Percentiles rank a stretch among this genome's conserved stretches.
These are phyloP conservation scores for Carex scoparia DNA, from an alignment of 176 grass and related monocot genomes.

Conservation along the genomic window DNA sequence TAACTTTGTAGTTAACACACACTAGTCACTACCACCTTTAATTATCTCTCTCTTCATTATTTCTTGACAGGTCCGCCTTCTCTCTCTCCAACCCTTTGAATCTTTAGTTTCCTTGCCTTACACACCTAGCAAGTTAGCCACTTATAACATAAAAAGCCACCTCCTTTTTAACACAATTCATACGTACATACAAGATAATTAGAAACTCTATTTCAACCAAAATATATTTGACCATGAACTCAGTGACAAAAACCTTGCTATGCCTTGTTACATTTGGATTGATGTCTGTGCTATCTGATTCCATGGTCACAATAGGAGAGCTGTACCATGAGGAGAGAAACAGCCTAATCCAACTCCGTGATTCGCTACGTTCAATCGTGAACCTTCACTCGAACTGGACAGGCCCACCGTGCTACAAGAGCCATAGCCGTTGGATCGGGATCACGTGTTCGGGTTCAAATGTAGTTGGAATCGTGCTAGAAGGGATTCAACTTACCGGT, in stretches of 20 bases:
- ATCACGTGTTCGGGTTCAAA: constrained; percentile 59
- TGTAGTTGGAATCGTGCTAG: constrained; percentile 47
- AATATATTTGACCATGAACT: constrained; percentile 31
- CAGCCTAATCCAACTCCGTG: constrained; percentile 54
- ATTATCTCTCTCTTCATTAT: constrained; percentile 32
- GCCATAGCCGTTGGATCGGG: constrained; percentile 62
- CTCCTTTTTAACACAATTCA: neutral
- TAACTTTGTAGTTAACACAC: neutral
- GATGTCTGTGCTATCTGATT: neutral
- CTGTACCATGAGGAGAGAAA: constrained; percentile 56
- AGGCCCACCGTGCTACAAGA: constrained; percentile 65
- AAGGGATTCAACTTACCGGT: constrained; percentile 66
- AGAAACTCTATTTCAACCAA: neutral
- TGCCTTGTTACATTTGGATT: neutral
- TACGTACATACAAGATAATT: neutral
- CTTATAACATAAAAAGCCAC: constrained; percentile 22
- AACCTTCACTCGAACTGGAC: constrained; percentile 97
- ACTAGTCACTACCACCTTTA: neutral
- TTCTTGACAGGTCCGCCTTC: constrained; percentile 28
- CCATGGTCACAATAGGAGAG: constrained; percentile 30
- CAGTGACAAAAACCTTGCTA: neutral
- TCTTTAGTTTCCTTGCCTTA: constrained; percentile 67
- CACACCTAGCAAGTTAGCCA: constrained; percentile 52
- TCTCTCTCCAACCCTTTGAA: constrained; percentile 20
- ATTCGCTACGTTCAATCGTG: constrained; percentile 58